Evolutionary conservation across 345 rosid genomes (phyloP), one percentile per base, ranked within the genome.

Genomic region (Lumnitzera littorea): DNA sequence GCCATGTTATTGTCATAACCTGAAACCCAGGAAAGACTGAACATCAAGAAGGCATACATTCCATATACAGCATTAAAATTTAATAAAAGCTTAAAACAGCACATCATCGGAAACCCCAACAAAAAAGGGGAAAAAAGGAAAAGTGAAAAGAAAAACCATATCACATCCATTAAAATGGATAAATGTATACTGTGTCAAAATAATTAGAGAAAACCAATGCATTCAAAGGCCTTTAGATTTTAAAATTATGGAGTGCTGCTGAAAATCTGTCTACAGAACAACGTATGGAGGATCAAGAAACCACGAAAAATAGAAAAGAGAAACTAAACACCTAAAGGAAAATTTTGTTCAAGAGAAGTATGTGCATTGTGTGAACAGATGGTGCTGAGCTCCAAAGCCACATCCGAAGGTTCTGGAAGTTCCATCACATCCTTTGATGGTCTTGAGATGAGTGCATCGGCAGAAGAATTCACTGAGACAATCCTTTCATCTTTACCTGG

Each of bases 1-100:
- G 82, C 80, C 24, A 69, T 46, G 24, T 76, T 66, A 70, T 81
- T 82, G 63, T 85, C 89, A 71, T 86, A 84, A 71, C 96, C 91
- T 86, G 74, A 23, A 41, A 62, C 59, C 60, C n/a, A 63, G 41
- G 55, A 61, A 72, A 36, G 43, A 36, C 43, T 36, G 43, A 36
- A 9, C 10, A 36, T 27, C 31, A 36, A 36, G 43, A 36, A 36
- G 9, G 3, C 43, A 36, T 36, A 9, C 11, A 36, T 7, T 36
- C 43, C 43, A 36, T 36, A 36, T 36, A 36, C 43, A 36, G 43
- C 43, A 36, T 36, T 36, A 36, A 36, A 36, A 36, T 36, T 36
- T 36, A 9, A 36, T 4, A 36, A 6, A 36, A 36, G 43, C 43
- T 4, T 4, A 9, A 36, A 36, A 36, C 43, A 36, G 9, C 43